phyloP scores from a whole-genome alignment of 73 alveolate genomes.

The Durusdinium trenchii region DNA sequence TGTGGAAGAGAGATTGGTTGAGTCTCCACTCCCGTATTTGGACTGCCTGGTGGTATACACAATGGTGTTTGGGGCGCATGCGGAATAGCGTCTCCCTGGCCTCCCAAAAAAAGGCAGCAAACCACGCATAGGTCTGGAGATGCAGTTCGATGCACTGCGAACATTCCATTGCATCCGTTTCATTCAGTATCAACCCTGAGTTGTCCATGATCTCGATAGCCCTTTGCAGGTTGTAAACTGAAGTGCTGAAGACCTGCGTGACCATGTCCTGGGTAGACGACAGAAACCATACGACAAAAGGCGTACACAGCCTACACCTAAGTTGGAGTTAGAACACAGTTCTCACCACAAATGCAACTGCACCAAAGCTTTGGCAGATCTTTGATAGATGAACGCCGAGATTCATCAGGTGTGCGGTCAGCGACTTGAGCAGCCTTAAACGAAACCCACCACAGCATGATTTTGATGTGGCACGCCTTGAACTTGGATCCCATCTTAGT shows the following conservation, averaged over 20 bases:
- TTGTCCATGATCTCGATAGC: background rate
- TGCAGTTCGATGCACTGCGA: background rate
- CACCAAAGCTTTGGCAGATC: background rate
- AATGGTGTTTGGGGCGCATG: conserved; percentile 8
- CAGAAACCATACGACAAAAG: background rate
- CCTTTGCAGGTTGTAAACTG: background rate
- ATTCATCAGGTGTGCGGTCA: background rate
- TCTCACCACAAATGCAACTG: background rate
- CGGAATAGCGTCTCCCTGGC: background rate
- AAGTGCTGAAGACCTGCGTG: background rate
- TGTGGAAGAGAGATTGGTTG: background rate
- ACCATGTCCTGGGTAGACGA: conserved; percentile 1
- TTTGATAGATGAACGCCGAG: too few relatives aligned
- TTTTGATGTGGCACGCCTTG: conserved; percentile 4
- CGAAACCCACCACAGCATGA: background rate
- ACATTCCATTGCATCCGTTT: background rate
- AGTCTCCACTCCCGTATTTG: background rate
- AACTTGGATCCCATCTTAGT: background rate
- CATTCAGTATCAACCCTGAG: background rate
- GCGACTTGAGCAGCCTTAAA: background rate
- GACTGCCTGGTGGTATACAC: background rate
- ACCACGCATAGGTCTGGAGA: background rate
- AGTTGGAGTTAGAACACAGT: background rate
- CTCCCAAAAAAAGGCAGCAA: background rate
- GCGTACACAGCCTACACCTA: background rate